A percentile compares a stretch with the other conserved stretches of the same genome.
Evolutionary conservation across 805 yeast genomes (phyloP).

Genomic region (Lachancea kluyveri): DNA sequence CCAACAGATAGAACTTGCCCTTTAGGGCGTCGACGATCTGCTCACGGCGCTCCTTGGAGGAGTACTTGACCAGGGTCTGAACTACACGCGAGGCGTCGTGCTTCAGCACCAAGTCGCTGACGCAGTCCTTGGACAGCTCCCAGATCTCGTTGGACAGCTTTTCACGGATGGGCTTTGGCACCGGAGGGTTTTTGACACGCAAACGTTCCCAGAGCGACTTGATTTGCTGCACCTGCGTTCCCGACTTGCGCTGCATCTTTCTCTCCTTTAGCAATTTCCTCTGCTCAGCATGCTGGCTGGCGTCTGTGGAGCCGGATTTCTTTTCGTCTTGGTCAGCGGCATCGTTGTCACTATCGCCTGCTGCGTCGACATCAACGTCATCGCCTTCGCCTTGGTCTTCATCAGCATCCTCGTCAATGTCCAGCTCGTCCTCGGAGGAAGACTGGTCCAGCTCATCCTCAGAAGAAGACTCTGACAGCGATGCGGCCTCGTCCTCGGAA

Average conservation of each 20-base stretch:
- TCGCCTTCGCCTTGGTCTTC: slow-evolving; percentile 18
- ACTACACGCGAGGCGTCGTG: slow-evolving; percentile 96
- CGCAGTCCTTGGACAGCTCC: slow-evolving; percentile 69
- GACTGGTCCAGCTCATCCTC: slow-evolving; percentile 6
- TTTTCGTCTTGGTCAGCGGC: slow-evolving; percentile 29
- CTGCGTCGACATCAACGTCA: slow-evolving; percentile 25
- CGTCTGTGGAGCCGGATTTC: slow-evolving; percentile 42
- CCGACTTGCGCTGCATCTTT: slow-evolving; percentile 82
- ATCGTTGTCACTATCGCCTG: slow-evolving; percentile 25
- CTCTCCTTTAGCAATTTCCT: slow-evolving; percentile 72
- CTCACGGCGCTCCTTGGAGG: slow-evolving; percentile 72
- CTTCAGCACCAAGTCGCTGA: slow-evolving; percentile 81
- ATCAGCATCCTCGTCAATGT: slow-evolving; percentile 25
- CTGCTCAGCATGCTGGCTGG: slow-evolving; percentile 78
- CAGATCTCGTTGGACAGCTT: slow-evolving; percentile 79
- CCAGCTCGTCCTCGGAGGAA: slow-evolving; percentile 19
- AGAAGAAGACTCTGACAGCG: slow-evolving; percentile 10
- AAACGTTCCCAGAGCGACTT: slow-evolving; percentile 87
- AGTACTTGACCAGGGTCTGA: slow-evolving; percentile 85
- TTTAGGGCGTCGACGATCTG: slow-evolving; percentile 60
- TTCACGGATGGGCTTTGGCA: slow-evolving; percentile 70
- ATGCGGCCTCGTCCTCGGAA: not conserved
- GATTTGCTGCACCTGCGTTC: slow-evolving; percentile 75
- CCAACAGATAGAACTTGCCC: slow-evolving; percentile 73
- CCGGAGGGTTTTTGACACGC: slow-evolving; percentile 76